Percentiles rank a stretch among this genome's conserved stretches.
phyloP scores from a whole-genome alignment of 1,284 basidiomycete species.

The Takashimella koratensis region DNA sequence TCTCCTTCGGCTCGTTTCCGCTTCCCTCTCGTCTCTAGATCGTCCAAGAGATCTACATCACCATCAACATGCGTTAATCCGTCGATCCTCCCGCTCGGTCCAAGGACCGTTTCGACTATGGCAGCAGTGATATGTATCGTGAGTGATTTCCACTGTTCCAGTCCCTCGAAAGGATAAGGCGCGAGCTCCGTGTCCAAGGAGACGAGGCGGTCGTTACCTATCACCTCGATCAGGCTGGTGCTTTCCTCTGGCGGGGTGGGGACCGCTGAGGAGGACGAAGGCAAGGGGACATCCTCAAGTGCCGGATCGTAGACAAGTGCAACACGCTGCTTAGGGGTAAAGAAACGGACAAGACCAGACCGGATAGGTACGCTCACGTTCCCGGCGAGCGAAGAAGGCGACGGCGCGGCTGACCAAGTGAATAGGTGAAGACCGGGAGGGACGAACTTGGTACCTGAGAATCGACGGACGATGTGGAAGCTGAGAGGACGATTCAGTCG shows the following conservation, averaged over 20 bases:
- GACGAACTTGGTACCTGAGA: conserved; percentile 46
- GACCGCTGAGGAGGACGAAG: no score
- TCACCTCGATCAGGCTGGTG: conserved; percentile 8
- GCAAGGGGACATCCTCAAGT: conserved; percentile 20
- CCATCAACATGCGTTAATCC: conserved; percentile 36
- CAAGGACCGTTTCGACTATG: conserved; percentile 38
- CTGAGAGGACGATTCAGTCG: conserved; percentile 15
- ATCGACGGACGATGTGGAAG: conserved; percentile 30
- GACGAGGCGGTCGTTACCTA: conserved; percentile 45
- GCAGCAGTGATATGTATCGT: conserved; percentile 25
- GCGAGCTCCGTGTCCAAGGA: conserved; percentile 48
- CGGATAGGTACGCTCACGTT: conserved; percentile 19
- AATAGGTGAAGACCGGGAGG: conserved; percentile 47
- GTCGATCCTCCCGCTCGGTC: conserved; percentile 30
- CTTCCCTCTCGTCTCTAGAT: not conserved
- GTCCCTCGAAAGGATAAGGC: conserved; percentile 45
- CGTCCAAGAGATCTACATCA: conserved; percentile 25
- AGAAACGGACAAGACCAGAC: conserved; percentile 24
- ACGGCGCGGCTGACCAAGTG: conserved; percentile 24
- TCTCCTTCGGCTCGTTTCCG: not conserved
- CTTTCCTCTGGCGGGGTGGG: conserved; percentile 4
- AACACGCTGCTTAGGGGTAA: conserved; percentile 26
- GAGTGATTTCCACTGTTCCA: conserved; percentile 40
- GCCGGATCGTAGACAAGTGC: conserved; percentile 28
- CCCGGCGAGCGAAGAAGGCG: not conserved